phyloP scores from a whole-genome alignment of 106 monocot genomes.

The Platanthera guangdongensis region DNA sequence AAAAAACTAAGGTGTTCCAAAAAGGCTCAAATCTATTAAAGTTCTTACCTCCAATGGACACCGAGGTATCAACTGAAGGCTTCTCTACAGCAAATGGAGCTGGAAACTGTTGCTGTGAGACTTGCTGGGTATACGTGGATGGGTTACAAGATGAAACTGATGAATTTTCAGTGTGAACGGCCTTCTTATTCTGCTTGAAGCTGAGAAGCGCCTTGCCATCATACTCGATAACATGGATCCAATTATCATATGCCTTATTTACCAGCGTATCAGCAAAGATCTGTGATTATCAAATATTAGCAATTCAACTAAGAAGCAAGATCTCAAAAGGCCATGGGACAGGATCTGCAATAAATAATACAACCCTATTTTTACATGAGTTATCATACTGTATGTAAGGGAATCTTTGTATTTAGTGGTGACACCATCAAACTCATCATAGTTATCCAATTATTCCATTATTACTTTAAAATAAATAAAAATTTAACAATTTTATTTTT shows the following conservation, averaged over 20 bases:
- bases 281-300: slow-evolving; percentile 29
- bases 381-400: too few species aligned
- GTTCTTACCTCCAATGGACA: slow-evolving; percentile 27
- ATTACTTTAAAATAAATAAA: too few species aligned
- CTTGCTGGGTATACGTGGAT: slow-evolving; percentile 21
- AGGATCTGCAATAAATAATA: too few species aligned
- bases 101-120: slow-evolving; percentile 11
- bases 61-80: slow-evolving; percentile 15
- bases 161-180: slow-evolving; percentile 20
- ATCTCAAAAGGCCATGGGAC: too few species aligned
- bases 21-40: too few species aligned
- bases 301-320: too few species aligned
- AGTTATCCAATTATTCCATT: too few species aligned
- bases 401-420: too few species aligned
- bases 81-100: slow-evolving; percentile 15
- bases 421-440: too few species aligned
- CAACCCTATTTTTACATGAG: too few species aligned
- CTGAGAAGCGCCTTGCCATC: slow-evolving; percentile 76
- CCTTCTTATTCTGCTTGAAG: slow-evolving; percentile 46
- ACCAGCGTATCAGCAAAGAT: slow-evolving; percentile 73
- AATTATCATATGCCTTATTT: slow-evolving; percentile 89
- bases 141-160: slow-evolving; percentile 18
- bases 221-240: slow-evolving; percentile 76
- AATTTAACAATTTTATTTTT: too few species aligned
- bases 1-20: background rate